phyloP scores from a whole-genome alignment of 768 basidiomycete species.

The Tylopilus felleus region DNA sequence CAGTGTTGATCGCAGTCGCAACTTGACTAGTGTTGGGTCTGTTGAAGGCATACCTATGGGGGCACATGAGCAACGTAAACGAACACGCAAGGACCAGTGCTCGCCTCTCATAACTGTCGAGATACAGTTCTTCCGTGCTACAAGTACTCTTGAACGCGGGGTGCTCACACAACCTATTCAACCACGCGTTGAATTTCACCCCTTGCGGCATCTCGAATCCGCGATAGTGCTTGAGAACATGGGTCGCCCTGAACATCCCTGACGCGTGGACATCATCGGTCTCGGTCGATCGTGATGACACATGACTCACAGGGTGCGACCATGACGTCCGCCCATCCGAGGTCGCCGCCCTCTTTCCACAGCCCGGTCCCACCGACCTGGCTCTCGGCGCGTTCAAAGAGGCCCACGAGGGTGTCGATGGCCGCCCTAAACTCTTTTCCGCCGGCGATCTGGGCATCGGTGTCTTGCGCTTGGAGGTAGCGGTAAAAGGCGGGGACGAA shows the following conservation, averaged over 20 bases:
- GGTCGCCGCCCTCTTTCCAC: slow-evolving; percentile 54
- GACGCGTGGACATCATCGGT: neutral
- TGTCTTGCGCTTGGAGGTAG: slow-evolving; percentile 67
- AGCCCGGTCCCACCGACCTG: slow-evolving; percentile 53
- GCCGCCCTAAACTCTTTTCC: slow-evolving; percentile 54
- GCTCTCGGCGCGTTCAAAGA: slow-evolving; percentile 50
- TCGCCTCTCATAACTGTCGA: slow-evolving; percentile 71
- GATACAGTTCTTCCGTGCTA: slow-evolving; percentile 61
- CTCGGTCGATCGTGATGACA: neutral
- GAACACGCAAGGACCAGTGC: slow-evolving; percentile 5
- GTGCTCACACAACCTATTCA: slow-evolving; percentile 52
- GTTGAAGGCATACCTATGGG: slow-evolving; percentile 67
- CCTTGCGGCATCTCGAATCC: slow-evolving; percentile 56
- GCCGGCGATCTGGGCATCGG: slow-evolving; percentile 45
- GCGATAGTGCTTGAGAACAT: slow-evolving; percentile 64
- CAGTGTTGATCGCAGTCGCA: slow-evolving; percentile 71
- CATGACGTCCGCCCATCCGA: slow-evolving; percentile 65
- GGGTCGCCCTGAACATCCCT: slow-evolving; percentile 69
- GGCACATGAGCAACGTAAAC: neutral
- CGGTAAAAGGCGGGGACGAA: slow-evolving; percentile 73
- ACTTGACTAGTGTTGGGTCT: slow-evolving; percentile 75
- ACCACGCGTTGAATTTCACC: slow-evolving; percentile 49
- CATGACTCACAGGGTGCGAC: slow-evolving; percentile 60
- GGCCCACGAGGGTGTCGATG: slow-evolving; percentile 46
- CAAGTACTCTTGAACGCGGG: slow-evolving; percentile 66